These are phyloP conservation scores for Euphorbia schlechtendalii DNA, from an alignment of 441 rosid genomes.

Conservation along the genomic window DNA sequence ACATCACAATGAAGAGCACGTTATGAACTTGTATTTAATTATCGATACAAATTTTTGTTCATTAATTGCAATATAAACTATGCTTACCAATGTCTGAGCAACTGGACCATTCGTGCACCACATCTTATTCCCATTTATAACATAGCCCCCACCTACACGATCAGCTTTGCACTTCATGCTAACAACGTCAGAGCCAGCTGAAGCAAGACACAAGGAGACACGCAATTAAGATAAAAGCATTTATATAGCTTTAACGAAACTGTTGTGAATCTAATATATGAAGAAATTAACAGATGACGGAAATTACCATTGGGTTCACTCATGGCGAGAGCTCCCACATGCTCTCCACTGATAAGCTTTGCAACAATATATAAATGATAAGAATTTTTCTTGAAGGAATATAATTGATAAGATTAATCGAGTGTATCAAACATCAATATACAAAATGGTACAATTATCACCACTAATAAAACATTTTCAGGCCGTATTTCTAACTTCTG, in stretches of 20 bases:
- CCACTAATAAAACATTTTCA: not conserved
- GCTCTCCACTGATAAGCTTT: slow-evolving; percentile 98
- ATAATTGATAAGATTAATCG: slow-evolving; percentile 23
- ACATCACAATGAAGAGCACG: not conserved
- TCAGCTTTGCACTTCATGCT: slow-evolving; percentile 98
- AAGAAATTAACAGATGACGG: slow-evolving; percentile 5
- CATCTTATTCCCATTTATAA: slow-evolving; percentile 89
- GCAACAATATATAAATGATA: slow-evolving; percentile 26
- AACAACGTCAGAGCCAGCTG: slow-evolving; percentile 97
- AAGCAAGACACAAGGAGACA: slow-evolving; percentile 10
- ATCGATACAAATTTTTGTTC: not conserved
- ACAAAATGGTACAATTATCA: slow-evolving; percentile 6
- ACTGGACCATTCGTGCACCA: slow-evolving; percentile 99
- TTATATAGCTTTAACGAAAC: not conserved
- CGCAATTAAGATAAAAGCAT: slow-evolving; percentile 8
- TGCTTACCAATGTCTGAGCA: slow-evolving; percentile 87
- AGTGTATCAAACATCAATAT: slow-evolving; percentile 8
- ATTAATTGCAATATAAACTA: not conserved
- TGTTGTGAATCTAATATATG: not conserved
- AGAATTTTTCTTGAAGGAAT: slow-evolving; percentile 10
- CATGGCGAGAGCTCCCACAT: slow-evolving; percentile 96
- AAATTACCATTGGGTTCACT: slow-evolving; percentile 91
- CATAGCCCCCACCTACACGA: slow-evolving; percentile 75
- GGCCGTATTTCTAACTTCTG: not conserved
- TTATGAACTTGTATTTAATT: not conserved